Base-by-base conservation (phyloP, 139 green algal species). In the Auxenochlorella pyrenoidosa region DNA sequence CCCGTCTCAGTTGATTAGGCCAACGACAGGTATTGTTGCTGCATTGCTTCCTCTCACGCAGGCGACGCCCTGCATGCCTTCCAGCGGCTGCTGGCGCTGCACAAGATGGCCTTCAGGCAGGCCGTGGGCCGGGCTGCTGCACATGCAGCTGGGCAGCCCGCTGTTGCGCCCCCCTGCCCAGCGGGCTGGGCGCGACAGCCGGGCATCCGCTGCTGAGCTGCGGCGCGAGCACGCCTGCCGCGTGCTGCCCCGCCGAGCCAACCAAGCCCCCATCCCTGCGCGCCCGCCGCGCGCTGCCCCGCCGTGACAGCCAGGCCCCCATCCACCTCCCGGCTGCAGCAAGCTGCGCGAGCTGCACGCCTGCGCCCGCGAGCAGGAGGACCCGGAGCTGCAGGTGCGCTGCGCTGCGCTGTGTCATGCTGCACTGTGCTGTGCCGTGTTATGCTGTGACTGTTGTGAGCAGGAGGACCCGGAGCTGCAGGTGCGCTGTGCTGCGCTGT, bases 381-480 rank as follows among this genome's bases (percentile, higher is more conserved):
- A 84, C 58, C 58, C 79, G 0, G 79, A 84, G 79, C 79, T 84
- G 79, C 79, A 84, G 79, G 75, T 79, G 72, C 3, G 59, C 59
- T 10, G 8, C 13, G 12, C 22, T 68, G 59, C 59, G 19, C 5
- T 32, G 59, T 12, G 59, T 16, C 21, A 16, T 40, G 66, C 66
- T 21, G 63, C 28, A 0, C 32, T 40, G 66, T 40, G 70, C 70
- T 76, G 70, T 47, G 36, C 71, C n/a, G n/a, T n/a, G n/a, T n/a
- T n/a, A n/a, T n/a, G n/a, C n/a, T n/a, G n/a, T n/a, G n/a, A n/a
- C n/a, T n/a, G n/a, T n/a, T n/a, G n/a, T n/a, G n/a, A n/a, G n/a
- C n/a, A n/a, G n/a, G n/a, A 85, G 41, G 80, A 84, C 58, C 58
- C 79, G 0, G 79, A 84, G 79, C 79, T 84, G 79, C 79, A 84